Conservation (phyloP, 805 yeast species). For the Yarrowia yakushimensis region DNA sequence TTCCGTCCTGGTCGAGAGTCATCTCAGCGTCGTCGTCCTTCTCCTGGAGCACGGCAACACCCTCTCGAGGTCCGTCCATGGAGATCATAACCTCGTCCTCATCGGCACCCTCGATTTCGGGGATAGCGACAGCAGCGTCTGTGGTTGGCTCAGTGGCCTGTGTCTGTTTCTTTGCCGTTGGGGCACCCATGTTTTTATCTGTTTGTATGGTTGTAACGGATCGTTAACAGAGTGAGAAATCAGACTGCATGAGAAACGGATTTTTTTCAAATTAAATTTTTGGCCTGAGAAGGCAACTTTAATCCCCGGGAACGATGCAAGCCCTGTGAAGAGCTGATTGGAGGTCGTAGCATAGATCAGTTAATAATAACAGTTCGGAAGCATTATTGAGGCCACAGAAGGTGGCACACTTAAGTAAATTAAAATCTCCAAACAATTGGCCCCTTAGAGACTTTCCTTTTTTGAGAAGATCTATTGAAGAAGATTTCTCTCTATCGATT, state of each 20-base stretch:
- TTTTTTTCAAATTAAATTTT: constrained; percentile 18
- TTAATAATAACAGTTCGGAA: neutral
- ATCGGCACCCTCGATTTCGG: neutral
- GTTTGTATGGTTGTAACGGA: neutral
- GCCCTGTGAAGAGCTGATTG: neutral
- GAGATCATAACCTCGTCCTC: constrained; percentile 35
- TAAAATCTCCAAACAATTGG: too few species aligned
- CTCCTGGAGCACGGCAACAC: constrained; percentile 37
- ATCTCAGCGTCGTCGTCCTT: constrained; percentile 36
- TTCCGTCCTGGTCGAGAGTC: constrained; percentile 80
- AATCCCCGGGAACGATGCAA: neutral
- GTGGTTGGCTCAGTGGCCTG: constrained; percentile 38
- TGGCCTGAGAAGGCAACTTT: neutral
- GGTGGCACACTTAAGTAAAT: too few species aligned
- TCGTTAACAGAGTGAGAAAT: neutral
- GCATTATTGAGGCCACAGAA: too few species aligned
- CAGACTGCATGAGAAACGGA: constrained; percentile 8
- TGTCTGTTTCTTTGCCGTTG: constrained; percentile 37
- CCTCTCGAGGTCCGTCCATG: constrained; percentile 42
- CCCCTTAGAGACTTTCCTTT: too few species aligned
- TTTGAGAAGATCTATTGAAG: too few species aligned
- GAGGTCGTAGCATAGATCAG: neutral
- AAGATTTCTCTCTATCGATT: too few species aligned
- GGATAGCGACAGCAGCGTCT: constrained; percentile 44
- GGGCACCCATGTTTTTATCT: constrained; percentile 36